A percentile compares a stretch with the other conserved stretches of the same genome.
Conservation (phyloP, 495 filamentous ascomycete species). For the Amphirosellinia nigrospora region DNA sequence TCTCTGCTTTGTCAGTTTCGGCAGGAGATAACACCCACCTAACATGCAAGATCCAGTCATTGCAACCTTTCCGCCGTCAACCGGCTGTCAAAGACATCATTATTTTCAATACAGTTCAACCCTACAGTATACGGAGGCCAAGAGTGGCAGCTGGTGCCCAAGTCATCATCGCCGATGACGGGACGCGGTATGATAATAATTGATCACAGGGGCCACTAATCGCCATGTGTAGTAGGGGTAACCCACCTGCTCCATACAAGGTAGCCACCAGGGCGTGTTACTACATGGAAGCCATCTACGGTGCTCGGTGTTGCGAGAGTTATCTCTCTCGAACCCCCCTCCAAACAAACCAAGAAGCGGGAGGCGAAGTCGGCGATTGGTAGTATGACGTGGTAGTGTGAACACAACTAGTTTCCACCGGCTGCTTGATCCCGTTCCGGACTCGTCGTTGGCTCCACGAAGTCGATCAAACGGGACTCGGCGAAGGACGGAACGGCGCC, state of each 20-base stretch:
- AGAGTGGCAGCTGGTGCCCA: not conserved
- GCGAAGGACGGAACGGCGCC: conserved; percentile 22
- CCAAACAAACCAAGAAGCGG: not conserved
- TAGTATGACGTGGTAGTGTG: not conserved
- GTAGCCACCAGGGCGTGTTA: not conserved
- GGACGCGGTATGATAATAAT: not conserved
- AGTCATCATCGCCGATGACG: conserved; percentile 14
- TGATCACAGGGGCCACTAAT: not conserved
- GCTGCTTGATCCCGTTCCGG: conserved; percentile 7
- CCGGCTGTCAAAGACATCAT: not conserved
- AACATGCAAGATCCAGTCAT: not conserved
- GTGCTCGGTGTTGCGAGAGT: not conserved
- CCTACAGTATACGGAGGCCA: not conserved
- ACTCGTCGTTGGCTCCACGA: conserved; percentile 6
- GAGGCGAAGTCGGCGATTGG: not conserved
- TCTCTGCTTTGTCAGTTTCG: no score
- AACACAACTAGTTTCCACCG: not conserved
- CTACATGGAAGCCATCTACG: not conserved
- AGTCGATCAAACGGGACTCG: conserved; percentile 14
- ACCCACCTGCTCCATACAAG: conserved; percentile 11
- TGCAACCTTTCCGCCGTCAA: not conserved
- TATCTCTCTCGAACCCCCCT: not conserved
- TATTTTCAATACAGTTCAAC: not conserved
- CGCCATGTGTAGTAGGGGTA: conserved; percentile 6
- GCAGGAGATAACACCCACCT: not conserved